These are phyloP conservation scores for Beta vulgaris DNA, from an alignment of 148 eudicot species.

Conservation along the genomic window DNA sequence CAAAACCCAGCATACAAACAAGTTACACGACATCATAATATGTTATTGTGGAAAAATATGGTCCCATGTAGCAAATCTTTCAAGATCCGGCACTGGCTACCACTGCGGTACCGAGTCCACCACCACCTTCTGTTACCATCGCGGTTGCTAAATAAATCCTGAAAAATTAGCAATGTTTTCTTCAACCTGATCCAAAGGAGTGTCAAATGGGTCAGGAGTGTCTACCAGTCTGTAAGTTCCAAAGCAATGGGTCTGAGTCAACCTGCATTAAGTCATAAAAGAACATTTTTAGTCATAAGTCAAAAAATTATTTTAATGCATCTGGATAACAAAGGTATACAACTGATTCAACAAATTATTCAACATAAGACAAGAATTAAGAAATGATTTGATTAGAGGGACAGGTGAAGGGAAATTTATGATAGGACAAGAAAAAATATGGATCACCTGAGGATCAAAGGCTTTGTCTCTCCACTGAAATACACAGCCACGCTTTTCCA, in stretches of 20 bases:
- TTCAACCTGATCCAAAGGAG: slow-evolving; percentile 1
- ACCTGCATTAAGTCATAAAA: slow-evolving; percentile 18
- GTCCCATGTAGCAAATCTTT: too few relatives aligned
- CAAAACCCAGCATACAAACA: too few relatives aligned
- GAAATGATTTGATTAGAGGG: not conserved
- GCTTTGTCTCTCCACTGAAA: slow-evolving; percentile 66
- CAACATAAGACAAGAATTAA: not conserved
- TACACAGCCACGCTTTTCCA: slow-evolving; percentile 71
- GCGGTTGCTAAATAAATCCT: not conserved
- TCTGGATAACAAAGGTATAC: not conserved
- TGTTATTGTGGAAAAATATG: too few relatives aligned
- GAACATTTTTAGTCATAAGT: slow-evolving; percentile 3
- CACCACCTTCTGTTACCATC: too few relatives aligned
- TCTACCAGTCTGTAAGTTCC: slow-evolving; percentile 26
- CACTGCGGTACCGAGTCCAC: too few relatives aligned
- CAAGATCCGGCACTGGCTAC: too few relatives aligned
- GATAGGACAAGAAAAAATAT: not conserved
- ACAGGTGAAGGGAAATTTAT: not conserved
- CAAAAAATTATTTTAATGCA: not conserved
- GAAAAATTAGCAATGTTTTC: not conserved
- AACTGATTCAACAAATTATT: not conserved
- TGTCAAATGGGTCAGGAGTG: slow-evolving; percentile 16
- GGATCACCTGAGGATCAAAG: slow-evolving; percentile 45
- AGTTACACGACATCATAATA: too few relatives aligned
- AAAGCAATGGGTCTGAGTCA: slow-evolving; percentile 15